These are phyloP conservation scores for Ricinus communis DNA, from an alignment of 345 rosid species.

Conservation along the genomic window DNA sequence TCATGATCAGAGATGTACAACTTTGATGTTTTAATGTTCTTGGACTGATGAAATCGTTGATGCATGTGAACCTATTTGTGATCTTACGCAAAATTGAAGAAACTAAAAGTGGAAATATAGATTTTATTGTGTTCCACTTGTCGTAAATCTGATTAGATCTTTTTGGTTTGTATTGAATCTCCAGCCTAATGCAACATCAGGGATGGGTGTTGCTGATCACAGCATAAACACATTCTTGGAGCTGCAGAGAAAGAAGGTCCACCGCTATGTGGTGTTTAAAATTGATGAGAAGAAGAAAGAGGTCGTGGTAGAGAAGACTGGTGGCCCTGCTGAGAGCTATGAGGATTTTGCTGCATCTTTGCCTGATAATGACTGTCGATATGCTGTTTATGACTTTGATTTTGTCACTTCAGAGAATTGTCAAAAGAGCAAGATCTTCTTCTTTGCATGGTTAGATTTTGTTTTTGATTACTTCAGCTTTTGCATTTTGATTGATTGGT, in stretches of 20 bases:
- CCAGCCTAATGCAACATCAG: constrained; percentile 78
- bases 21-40: background rate
- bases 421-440: constrained; percentile 80
- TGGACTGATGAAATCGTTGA: background rate
- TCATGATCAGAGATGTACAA: background rate
- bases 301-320: constrained; percentile 69
- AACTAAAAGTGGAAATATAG: background rate
- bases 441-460: constrained; percentile 62
- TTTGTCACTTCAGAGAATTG: constrained; percentile 76
- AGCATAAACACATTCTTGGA: constrained; percentile 60
- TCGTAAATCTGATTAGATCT: background rate
- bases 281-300: constrained; percentile 62
- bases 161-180: constrained; percentile 1
- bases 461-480: background rate
- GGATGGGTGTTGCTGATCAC: constrained; percentile 72
- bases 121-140: background rate
- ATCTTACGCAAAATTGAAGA: background rate
- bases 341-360: constrained; percentile 69
- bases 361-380: constrained; percentile 75
- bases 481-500: constrained; percentile 3
- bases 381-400: constrained; percentile 73
- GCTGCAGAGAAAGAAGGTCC: constrained; percentile 65
- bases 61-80: constrained; percentile 10
- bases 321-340: constrained; percentile 57
- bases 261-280: constrained; percentile 66